Base-by-base conservation (phyloP, 179 eudicot species). In the Corrigiola litoralis region DNA sequence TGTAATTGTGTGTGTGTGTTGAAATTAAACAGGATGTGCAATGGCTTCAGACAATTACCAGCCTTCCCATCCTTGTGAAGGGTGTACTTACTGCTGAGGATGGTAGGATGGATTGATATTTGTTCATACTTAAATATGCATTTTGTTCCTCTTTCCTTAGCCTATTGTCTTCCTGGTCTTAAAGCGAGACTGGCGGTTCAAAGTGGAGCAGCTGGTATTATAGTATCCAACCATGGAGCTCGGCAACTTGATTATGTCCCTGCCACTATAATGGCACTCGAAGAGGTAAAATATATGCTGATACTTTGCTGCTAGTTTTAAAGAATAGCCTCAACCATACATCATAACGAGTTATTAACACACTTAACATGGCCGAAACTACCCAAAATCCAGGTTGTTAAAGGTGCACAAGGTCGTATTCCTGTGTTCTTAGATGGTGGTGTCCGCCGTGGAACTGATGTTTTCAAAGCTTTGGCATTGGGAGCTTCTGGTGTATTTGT, bases 371-470 rank as follows among this genome's bases (percentile, higher is more conserved):
- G 23, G 9, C 11, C 50, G 36, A 58, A 34, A 24, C 14, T 36
- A 18, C 14, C 24, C 24, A 2, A 8, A 51, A 25, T 49, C 32
- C 58, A 88, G 96, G 96, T 89, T 66, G 97, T 90, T 60, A 85
- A 87, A 78, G 95, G 86, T 36, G 86, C 74, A 49, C 92, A 85
- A 84, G 97, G 95, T 44, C 86, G 86, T 5, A 62, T 90, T 54
- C 95, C 97, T 4, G 97, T 90, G 64, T 90, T 87, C 84, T 71
- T 90, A 84, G 95, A 90, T 76, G 97, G 95, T 48, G 97, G 97
- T 47, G 89, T 90, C 36, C 87, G 95, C 13, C 95, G 95, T 74
- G 97, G 95, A 77, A 87, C 97, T 13, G 97, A 89, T 77, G 97
- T 87, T 63, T 90, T 90, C 80, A 90, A 90, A 82, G 97, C 97